Evolutionary conservation across 805 yeast species (phyloP), one percentile per base, ranked within the genome.

Genomic region (Nakazawaea ernobii): DNA sequence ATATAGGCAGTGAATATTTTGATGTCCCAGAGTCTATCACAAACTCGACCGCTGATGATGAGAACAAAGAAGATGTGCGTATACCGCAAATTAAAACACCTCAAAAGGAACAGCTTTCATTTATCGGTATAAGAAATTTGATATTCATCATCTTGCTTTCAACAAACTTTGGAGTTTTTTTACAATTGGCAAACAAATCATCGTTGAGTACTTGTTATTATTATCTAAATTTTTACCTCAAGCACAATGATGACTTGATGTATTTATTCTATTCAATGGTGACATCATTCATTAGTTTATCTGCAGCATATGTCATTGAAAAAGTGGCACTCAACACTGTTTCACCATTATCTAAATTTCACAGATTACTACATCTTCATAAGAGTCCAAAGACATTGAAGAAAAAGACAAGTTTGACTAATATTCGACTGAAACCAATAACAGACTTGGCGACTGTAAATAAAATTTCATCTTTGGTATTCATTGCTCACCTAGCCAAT

Each of bases 401-500:
- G 17, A 32, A 20, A 26, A 44, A 44, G 43, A 29, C n/a, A 28
- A 43, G 46, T 36, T 8, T 43, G n/a, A 29, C 42, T 24, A 32
- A 43, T 43, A 30, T 43, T 11, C 39, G 27, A 27, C 42, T 30
- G 42, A 32, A n/a, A 14, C 32, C 24, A 17, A 14, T 39, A 13
- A 24, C n/a, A 4, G 39, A 45, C 28, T 27, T 45, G 17, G 4
- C 27, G 8, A 39, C 30, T 14, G 35, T 32, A 3, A 26, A 35
- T 29, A 40, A 14, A 15, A n/a, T 14, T 29, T 39, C 49, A 6
- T 13, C 37, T 9, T 11, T 46, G 28, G 6, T 13, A n/a, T 15
- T 64, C 20, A 43, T 58, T 5, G 37, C 63, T 29, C 76, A 73
- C 47, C 29, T 60, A 15, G 9, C 59, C 35, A 62, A 67, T 49